Evolutionary conservation across 2,329 filamentous ascomycete species (phyloP).

Genomic region (Fusarium nodosum): DNA sequence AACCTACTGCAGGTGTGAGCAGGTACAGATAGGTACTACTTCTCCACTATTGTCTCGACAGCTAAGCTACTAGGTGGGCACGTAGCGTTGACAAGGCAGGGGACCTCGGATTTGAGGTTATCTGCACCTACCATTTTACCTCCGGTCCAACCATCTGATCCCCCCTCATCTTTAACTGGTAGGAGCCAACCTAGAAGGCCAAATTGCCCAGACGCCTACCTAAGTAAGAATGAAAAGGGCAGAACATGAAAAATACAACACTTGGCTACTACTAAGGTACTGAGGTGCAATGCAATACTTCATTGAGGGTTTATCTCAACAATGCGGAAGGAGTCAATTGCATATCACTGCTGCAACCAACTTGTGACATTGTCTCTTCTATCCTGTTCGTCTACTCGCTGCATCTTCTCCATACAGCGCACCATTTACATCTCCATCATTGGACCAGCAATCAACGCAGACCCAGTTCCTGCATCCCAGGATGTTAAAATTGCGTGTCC

Average conservation of each 20-base stretch:
- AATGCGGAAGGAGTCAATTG: slow-evolving; percentile 21
- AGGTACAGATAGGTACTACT: slow-evolving; percentile 7
- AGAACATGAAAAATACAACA: not conserved
- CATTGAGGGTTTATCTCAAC: slow-evolving; percentile 20
- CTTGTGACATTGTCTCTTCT: slow-evolving; percentile 42
- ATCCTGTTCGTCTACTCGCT: slow-evolving; percentile 16
- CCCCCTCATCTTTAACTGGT: slow-evolving; percentile 4
- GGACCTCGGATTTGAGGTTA: slow-evolving; percentile 35
- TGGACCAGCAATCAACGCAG: slow-evolving; percentile 32
- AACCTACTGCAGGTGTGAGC: slow-evolving; percentile 16
- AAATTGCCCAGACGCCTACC: slow-evolving; percentile 8
- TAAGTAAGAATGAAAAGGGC: not conserved
- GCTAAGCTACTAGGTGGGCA: slow-evolving; percentile 19
- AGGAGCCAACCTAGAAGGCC: slow-evolving; percentile 9
- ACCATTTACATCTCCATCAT: slow-evolving; percentile 26
- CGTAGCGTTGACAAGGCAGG: slow-evolving; percentile 19
- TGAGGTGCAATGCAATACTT: not conserved
- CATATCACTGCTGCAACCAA: slow-evolving; percentile 28
- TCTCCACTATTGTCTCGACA: slow-evolving; percentile 33
- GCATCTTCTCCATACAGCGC: slow-evolving; percentile 33
- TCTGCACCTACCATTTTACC: slow-evolving; percentile 30
- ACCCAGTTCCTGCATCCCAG: slow-evolving; percentile 49
- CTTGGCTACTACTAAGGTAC: not conserved
- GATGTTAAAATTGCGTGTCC: slow-evolving; percentile 32
- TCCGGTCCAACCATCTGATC: slow-evolving; percentile 20